These are phyloP conservation scores for Candida palmyrensis DNA, from an alignment of 805 yeast species.

Conservation along the genomic window DNA sequence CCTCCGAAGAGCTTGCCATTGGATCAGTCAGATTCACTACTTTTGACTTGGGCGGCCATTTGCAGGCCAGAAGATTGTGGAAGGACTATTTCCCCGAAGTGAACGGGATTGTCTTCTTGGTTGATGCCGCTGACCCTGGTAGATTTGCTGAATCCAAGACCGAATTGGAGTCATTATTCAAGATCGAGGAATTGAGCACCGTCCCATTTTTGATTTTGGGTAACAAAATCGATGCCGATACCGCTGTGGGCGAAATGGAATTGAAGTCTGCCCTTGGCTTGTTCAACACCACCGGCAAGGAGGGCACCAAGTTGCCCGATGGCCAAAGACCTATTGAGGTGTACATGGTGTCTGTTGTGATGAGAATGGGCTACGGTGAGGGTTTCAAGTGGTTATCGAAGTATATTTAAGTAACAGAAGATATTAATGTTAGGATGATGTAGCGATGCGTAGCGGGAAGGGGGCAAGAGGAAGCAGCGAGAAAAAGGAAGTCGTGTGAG, in stretches of 20 bases:
- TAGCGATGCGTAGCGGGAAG: not conserved
- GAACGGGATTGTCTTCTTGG: slow-evolving; percentile 92
- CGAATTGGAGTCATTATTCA: slow-evolving; percentile 88
- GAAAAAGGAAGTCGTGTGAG: not conserved
- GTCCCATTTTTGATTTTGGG: slow-evolving; percentile 95
- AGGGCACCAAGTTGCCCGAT: slow-evolving; percentile 56
- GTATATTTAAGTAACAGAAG: slow-evolving; percentile 53
- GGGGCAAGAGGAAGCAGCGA: not conserved
- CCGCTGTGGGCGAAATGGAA: slow-evolving; percentile 93
- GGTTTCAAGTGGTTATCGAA: slow-evolving; percentile 98
- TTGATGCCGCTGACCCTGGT: slow-evolving; percentile 95
- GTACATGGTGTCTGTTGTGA: slow-evolving; percentile 95
- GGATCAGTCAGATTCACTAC: slow-evolving; percentile 97
- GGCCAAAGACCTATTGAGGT: slow-evolving; percentile 90
- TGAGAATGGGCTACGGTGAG: slow-evolving; percentile 98
- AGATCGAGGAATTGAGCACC: slow-evolving; percentile 81
- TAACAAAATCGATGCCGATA: slow-evolving; percentile 92
- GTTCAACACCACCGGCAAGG: slow-evolving; percentile 80
- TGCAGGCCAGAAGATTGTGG: slow-evolving; percentile 99
- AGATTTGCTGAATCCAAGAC: slow-evolving; percentile 93
- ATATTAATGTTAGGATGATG: not conserved
- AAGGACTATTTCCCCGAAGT: slow-evolving; percentile 99
- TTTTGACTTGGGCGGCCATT: slow-evolving; percentile 97
- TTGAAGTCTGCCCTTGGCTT: slow-evolving; percentile 86
- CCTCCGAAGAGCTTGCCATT: slow-evolving; percentile 95